Evolutionary conservation across 2,329 filamentous ascomycete species (phyloP).

Genomic region (Bimuria novae-zelandiae): DNA sequence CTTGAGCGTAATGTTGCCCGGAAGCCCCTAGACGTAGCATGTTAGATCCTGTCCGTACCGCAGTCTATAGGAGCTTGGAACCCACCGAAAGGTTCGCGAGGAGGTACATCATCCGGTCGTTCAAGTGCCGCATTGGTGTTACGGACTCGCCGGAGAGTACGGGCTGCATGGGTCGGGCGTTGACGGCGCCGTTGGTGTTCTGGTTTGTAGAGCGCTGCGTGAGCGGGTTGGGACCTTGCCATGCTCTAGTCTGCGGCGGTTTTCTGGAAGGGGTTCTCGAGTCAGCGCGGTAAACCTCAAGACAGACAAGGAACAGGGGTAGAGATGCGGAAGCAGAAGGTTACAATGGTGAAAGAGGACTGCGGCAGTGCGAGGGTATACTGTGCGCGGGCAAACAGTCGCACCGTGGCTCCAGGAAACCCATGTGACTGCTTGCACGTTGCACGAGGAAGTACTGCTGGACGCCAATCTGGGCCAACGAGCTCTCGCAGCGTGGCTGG

Average conservation of each 20-base stretch:
- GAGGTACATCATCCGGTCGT: conserved; percentile 64
- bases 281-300: conserved; percentile 32
- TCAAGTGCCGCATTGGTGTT: conserved; percentile 61
- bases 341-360: conserved; percentile 8
- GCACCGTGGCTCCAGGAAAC: conserved; percentile 44
- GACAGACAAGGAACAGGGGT: conserved; percentile 6
- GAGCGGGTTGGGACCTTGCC: conserved; percentile 66
- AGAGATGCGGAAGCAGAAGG: conserved; percentile 9
- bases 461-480: conserved; percentile 22
- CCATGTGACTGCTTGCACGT: conserved; percentile 42
- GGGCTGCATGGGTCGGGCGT: conserved; percentile 48
- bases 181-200: conserved; percentile 60
- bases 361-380: conserved; percentile 16
- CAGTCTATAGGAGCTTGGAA: conserved; percentile 12
- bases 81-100: conserved; percentile 64
- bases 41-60: conserved; percentile 16
- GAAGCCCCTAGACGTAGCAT: conserved; percentile 54
- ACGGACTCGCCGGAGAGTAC: conserved; percentile 53
- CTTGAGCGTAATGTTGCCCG: conserved; percentile 60
- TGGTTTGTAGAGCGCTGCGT: conserved; percentile 59
- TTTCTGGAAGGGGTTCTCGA: conserved; percentile 44
- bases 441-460: conserved; percentile 32
- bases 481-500: conserved; percentile 26
- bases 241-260: conserved; percentile 61
- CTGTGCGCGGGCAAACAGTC: conserved; percentile 18